Base-by-base conservation (phyloP, 257 asterid genomes). In the Capsicum baccatum region DNA sequence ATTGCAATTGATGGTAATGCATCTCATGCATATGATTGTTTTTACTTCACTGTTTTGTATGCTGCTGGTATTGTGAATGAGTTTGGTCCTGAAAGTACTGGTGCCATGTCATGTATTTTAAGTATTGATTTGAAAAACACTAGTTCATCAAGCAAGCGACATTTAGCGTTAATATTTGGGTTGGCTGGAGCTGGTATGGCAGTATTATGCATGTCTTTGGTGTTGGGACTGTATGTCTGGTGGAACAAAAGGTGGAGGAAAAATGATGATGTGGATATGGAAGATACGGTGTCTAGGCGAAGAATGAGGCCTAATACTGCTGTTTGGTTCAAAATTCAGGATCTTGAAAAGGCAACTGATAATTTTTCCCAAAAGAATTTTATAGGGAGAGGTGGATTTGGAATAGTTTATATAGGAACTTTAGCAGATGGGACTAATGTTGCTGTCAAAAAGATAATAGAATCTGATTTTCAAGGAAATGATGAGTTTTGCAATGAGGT, bases 401-500 rank as follows among this genome's bases (percentile, higher is more conserved):
- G 99, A 76, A 79, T 96, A 82, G 99, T 96, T 17, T 91, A 94
- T 81, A 92, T 88, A 71, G 99, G 99, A 35, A 84, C 86, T 7
- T 85, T 96, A 48, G 81, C 83, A 9, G 98, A 96, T 88, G 98
- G 98, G 42, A 90, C 95, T 3, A 74, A 86, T 48, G 95, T 96
- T 62, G 99, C 98, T 4, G 97, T 96, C 21, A 96, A 96, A 81
- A 92, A 87, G 64, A 84, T 96, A 0, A 89, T 91, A 35, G 99
- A 96, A 66, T 91, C 97, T 3, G 99, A 96, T 87, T 89, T 92
- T 76, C 89, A 93, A 86, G 94, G 92, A 86, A 89, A 94, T 10
- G 94, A 87, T 2, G 98, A 96, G 79, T 96, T 96, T 35, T 93
- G 95, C 88, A 96, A 96, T 79, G 99, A 96, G 87, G 98, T 96